phyloP scores from a whole-genome alignment of 495 filamentous ascomycete genomes.

The Neurospora tetrasperma region DNA sequence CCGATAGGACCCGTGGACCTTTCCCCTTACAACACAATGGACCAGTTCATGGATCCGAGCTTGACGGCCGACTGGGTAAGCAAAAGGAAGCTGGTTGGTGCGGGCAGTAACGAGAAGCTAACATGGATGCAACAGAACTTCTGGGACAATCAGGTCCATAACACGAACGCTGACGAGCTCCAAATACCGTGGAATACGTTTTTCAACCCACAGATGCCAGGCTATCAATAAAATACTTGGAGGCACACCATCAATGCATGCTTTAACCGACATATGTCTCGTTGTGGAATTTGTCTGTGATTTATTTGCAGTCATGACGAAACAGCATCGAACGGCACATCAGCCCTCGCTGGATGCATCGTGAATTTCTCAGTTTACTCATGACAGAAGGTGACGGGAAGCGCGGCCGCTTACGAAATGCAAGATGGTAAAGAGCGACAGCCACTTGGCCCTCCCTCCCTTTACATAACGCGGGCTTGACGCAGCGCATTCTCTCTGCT shows the following conservation, averaged over 20 bases:
- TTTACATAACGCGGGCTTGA: background rate
- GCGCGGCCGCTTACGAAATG: background rate
- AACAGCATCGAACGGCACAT: background rate
- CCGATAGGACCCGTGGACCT: conserved; percentile 1
- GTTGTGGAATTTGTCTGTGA: background rate
- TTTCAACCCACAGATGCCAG: conserved; percentile 7
- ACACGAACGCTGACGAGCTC: conserved; percentile 4
- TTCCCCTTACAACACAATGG: conserved; percentile 2
- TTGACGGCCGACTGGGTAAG: conserved; percentile 18
- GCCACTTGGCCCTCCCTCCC: background rate
- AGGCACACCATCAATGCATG: no score
- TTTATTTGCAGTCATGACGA: background rate
- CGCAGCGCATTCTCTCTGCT: background rate
- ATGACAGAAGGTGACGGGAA: background rate
- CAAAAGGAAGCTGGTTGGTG: background rate
- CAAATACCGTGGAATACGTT: conserved; percentile 17
- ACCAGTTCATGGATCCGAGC: conserved; percentile 9
- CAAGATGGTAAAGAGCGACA: background rate
- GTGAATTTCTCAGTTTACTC: background rate
- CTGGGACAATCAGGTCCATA: conserved; percentile 20
- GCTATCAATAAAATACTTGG: background rate
- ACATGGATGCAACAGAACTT: conserved; percentile 6
- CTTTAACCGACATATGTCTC: background rate
- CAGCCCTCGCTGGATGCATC: background rate
- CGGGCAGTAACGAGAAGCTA: background rate